Evolutionary conservation across 306 rosid species (phyloP), one percentile per base, ranked within the genome.

Genomic region (Vicia villosa): DNA sequence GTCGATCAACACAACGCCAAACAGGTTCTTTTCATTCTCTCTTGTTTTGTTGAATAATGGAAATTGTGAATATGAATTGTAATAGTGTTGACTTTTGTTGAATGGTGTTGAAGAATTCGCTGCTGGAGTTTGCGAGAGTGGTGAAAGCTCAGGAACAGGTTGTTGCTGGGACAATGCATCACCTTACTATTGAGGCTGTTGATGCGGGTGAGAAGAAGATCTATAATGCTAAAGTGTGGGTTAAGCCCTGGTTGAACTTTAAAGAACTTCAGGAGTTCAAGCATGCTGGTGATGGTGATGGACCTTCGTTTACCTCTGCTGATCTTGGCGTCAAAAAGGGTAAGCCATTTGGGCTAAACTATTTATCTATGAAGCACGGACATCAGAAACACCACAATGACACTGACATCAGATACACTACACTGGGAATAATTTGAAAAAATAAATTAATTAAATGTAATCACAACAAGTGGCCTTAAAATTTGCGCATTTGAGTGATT

Each of bases 181-280:
- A 88, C 82, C 80, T 88, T 51, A 88, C 95, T 6, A 22, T 94
- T 17, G 99, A 91, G 83, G 97, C 47, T 34, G 22, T 77, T 26
- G 96, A 91, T n/a, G 99, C 73, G 0, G 95, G 88, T 17, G 63
- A 80, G 83, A 91, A 83, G 81, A 88, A 88, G 86, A 63, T 85
- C 43, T 94, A 83, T 68, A 89, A 94, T 62, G 96, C 99, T 28
- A 84, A 88, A 90, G 73, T 94, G 8, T 94, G 99, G 99, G 99
- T 88, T 52, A 91, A 91, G 84, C 85, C 87, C 5, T 94, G 98
- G 96, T 0, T 81, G 83, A 81, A 90, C 77, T 88, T 85, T 72
- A 94, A 88, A 82, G 96, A 94, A 75, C 79, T 94, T 24, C 87
- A 81, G 61, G 96, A 87, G 71, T 94, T 94, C 80, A 85, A 94